Evolutionary conservation across 1,284 basidiomycete species (phyloP).

Genomic region (Pterula multifida): DNA sequence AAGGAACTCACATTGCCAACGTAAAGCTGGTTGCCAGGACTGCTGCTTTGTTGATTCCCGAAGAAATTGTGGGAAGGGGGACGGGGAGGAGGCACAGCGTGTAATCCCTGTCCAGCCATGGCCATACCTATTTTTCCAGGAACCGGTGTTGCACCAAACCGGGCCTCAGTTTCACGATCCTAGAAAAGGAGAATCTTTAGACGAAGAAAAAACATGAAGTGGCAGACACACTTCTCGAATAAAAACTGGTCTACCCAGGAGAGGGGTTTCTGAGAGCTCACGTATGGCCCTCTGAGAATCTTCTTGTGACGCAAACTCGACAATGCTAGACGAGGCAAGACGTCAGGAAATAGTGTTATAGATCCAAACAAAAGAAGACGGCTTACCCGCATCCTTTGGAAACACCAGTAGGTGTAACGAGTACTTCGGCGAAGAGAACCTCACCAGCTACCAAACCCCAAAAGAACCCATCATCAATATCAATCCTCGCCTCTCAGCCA

Average conservation of each 20-base stretch:
- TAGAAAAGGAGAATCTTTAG: slow-evolving; percentile 19
- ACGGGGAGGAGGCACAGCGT: slow-evolving; percentile 64
- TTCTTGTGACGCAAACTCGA: slow-evolving; percentile 79
- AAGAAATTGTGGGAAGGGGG: slow-evolving; percentile 65
- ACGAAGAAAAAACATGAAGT: slow-evolving; percentile 2
- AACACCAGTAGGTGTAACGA: slow-evolving; percentile 89
- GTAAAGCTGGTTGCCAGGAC: slow-evolving; percentile 83
- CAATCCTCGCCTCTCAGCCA: slow-evolving; percentile 57
- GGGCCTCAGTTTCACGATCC: slow-evolving; percentile 94
- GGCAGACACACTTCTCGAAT: slow-evolving; percentile 72
- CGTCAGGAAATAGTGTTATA: slow-evolving; percentile 1
- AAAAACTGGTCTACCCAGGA: slow-evolving; percentile 89
- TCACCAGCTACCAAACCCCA: slow-evolving; percentile 86
- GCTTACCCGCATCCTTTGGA: slow-evolving; percentile 98
- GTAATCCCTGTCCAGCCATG: slow-evolving; percentile 69
- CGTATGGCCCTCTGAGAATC: slow-evolving; percentile 79
- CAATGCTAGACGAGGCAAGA: slow-evolving; percentile 48
- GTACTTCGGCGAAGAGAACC: slow-evolving; percentile 97
- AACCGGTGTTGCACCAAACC: slow-evolving; percentile 88
- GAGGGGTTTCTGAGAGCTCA: slow-evolving; percentile 77
- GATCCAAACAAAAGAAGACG: not conserved
- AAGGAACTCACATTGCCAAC: slow-evolving; percentile 67
- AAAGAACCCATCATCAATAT: slow-evolving; percentile 72
- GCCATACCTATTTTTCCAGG: slow-evolving; percentile 90
- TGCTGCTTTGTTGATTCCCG: slow-evolving; percentile 30